These are phyloP conservation scores for Dunaliella salina DNA, from an alignment of 163 green algal genomes.

Conservation along the genomic window DNA sequence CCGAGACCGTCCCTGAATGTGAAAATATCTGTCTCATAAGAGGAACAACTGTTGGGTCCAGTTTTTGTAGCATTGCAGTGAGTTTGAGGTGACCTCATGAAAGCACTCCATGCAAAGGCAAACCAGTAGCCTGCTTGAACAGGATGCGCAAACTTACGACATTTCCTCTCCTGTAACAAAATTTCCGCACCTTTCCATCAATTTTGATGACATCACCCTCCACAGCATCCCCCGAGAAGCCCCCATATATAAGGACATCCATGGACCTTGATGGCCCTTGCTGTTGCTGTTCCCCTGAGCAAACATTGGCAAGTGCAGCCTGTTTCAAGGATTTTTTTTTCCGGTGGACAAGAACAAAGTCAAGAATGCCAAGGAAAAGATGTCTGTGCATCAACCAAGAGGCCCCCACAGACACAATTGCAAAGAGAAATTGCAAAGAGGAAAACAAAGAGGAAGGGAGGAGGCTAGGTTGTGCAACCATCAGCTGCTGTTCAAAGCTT, in stretches of 20 bases:
- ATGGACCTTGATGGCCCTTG: background rate
- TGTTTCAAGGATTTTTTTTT: no score
- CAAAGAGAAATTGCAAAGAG: no score
- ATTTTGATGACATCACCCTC: constrained; percentile 39
- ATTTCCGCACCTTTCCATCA: constrained; percentile 4
- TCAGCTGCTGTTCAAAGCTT: no score
- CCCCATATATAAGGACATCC: constrained; percentile 40
- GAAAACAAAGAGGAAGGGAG: no score
- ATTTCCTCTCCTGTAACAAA: background rate
- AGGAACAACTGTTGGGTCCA: no score
- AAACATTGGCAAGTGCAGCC: no score
- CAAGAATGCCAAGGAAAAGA: no score
- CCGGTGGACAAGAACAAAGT: background rate
- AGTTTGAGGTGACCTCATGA: background rate
- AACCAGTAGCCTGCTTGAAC: background rate
- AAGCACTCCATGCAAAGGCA: background rate
- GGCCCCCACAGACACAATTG: no score
- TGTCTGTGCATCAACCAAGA: no score
- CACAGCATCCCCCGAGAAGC: constrained; percentile 40
- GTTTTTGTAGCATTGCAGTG: no score
- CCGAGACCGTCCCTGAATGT: background rate
- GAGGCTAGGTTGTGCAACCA: no score
- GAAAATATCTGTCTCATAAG: background rate
- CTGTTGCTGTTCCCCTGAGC: constrained; percentile 5
- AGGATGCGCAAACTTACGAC: background rate